Conservation (phyloP, 176 grass and related monocot species). For the Lolium perenne region DNA sequence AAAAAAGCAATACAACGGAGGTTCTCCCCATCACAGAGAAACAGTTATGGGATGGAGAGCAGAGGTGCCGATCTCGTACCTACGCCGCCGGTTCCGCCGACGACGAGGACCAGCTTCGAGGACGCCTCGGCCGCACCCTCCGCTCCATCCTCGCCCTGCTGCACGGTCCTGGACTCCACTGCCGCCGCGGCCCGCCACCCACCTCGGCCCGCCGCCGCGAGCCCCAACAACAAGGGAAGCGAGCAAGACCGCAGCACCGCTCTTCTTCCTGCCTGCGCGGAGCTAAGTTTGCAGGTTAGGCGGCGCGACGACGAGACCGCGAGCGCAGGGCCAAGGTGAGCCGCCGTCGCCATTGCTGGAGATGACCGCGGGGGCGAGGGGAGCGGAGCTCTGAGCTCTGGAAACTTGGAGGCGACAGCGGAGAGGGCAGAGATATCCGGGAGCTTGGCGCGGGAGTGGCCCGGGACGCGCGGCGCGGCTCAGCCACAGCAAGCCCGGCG, state of each 20-base stretch:
- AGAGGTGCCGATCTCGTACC: constrained; percentile 42
- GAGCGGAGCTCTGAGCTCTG: background rate
- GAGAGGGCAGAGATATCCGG: constrained; percentile 21
- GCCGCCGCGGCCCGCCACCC: constrained; percentile 38
- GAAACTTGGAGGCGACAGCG: background rate
- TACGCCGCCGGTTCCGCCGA: constrained; percentile 83
- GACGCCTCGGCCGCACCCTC: constrained; percentile 41
- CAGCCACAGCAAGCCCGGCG: constrained; percentile 1
- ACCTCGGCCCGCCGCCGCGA: background rate
- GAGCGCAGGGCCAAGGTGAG: constrained; percentile 4
- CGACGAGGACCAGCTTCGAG: constrained; percentile 76
- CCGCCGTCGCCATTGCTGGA: constrained; percentile 12
- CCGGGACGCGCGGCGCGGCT: background rate
- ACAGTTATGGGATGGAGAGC: background rate
- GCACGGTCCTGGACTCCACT: constrained; percentile 45
- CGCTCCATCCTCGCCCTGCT: constrained; percentile 33
- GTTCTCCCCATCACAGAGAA: background rate
- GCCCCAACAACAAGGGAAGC: background rate
- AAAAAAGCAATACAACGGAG: background rate
- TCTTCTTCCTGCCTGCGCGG: background rate
- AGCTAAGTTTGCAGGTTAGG: background rate
- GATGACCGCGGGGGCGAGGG: background rate
- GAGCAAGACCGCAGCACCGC: background rate
- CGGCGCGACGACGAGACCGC: constrained; percentile 34
- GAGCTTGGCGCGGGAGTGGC: constrained; percentile 26